Evolutionary conservation across 371 early-diverging fungal genomes (phyloP).

Genomic region (Actinomortierella wolfii): DNA sequence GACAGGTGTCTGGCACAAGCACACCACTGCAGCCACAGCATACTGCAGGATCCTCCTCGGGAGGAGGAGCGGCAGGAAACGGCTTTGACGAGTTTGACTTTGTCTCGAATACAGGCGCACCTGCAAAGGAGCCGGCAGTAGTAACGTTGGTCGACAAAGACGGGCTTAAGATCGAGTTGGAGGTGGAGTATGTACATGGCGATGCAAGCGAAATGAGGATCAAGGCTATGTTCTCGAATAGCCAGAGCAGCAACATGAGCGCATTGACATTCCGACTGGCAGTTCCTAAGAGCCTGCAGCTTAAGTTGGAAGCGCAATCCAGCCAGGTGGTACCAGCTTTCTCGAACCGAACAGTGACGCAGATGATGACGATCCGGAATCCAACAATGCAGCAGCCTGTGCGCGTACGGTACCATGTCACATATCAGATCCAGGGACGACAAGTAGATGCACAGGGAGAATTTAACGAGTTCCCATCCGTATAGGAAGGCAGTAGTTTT

Average conservation of each 20-base stretch:
- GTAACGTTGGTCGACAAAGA: slow-evolving; percentile 69
- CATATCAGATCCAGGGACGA: slow-evolving; percentile 71
- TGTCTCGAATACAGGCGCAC: slow-evolving; percentile 33
- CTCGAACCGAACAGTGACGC: slow-evolving; percentile 59
- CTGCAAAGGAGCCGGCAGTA: slow-evolving; percentile 26
- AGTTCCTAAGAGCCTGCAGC: slow-evolving; percentile 65
- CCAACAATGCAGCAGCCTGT: slow-evolving; percentile 61
- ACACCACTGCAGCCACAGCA: slow-evolving; percentile 11
- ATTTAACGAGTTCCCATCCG: slow-evolving; percentile 46
- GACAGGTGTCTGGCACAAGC: slow-evolving; percentile 3
- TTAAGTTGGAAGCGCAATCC: slow-evolving; percentile 67
- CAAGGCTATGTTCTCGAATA: slow-evolving; percentile 56
- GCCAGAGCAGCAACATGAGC: slow-evolving; percentile 56
- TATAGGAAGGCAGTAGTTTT: slow-evolving; percentile 2
- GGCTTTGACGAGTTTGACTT: slow-evolving; percentile 45
- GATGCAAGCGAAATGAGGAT: slow-evolving; percentile 29
- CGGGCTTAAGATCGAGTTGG: slow-evolving; percentile 55
- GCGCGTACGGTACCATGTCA: slow-evolving; percentile 70
- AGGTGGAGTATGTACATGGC: slow-evolving; percentile 28
- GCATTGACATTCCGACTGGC: slow-evolving; percentile 55
- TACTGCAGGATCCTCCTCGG: slow-evolving; percentile 9
- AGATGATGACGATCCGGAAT: slow-evolving; percentile 60
- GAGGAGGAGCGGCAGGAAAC: slow-evolving; percentile 10
- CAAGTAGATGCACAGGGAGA: slow-evolving; percentile 75
- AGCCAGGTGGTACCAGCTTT: slow-evolving; percentile 60